Conservation (phyloP, 2,329 filamentous ascomycete genomes). For the Trichoderma hamatum region DNA sequence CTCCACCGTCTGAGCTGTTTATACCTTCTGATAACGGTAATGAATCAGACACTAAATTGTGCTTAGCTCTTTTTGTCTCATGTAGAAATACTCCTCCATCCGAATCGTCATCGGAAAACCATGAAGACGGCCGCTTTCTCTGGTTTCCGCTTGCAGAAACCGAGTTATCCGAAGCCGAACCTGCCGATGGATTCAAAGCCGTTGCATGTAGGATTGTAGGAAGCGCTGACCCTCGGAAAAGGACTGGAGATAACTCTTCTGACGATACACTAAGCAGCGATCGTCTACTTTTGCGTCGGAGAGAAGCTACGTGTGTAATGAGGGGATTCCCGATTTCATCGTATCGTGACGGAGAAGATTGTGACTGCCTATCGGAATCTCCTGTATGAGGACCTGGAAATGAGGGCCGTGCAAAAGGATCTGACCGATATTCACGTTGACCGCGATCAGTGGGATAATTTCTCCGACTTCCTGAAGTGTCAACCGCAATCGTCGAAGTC, state of each 20-base stretch:
- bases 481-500: background rate
- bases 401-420: background rate
- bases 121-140: background rate
- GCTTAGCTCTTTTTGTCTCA: background rate
- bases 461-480: background rate
- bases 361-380: background rate
- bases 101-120: background rate
- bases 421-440: background rate
- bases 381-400: background rate
- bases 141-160: background rate
- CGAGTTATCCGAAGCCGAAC: background rate
- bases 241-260: background rate
- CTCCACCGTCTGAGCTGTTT: background rate
- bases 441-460: background rate
- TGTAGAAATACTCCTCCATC: background rate
- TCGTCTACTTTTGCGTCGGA: background rate
- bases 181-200: background rate
- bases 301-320: slow-evolving; percentile 4
- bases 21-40: background rate
- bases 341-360: background rate
- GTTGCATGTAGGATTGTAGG: background rate
- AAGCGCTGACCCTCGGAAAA: background rate
- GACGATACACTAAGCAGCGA: slow-evolving; percentile 2
- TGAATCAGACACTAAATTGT: background rate
- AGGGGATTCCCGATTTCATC: slow-evolving; percentile 1